These are phyloP conservation scores for Colletotrichum gigasporum DNA, from an alignment of 2,329 filamentous ascomycete genomes.

Conservation along the genomic window DNA sequence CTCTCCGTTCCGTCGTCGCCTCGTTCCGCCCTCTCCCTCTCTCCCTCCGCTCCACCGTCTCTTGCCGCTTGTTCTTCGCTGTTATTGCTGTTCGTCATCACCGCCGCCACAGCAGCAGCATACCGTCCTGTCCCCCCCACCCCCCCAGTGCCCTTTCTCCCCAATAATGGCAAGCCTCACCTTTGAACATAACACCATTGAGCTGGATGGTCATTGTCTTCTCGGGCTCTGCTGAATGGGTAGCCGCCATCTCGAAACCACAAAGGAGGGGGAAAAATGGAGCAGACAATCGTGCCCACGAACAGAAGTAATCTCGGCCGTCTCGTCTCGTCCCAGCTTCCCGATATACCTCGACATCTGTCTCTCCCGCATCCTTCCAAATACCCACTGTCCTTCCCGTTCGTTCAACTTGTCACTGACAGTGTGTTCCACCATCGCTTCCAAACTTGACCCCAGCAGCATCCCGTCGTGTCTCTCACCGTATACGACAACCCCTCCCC, in stretches of 20 bases:
- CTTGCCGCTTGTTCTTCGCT: constrained; percentile 1
- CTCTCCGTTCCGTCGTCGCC: constrained; percentile 25
- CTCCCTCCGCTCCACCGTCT: constrained; percentile 15
- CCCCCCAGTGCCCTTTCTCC: constrained; percentile 14
- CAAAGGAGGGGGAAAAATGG: constrained; percentile 19
- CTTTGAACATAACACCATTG: constrained; percentile 35
- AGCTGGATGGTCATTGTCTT: constrained; percentile 34
- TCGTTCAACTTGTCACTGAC: constrained; percentile 15
- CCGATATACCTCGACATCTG: constrained; percentile 17
- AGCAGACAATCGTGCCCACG: constrained; percentile 20
- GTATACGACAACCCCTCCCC: constrained; percentile 15
- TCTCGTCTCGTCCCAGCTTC: constrained; percentile 17
- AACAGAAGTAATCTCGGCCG: constrained; percentile 16
- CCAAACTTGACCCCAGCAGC: constrained; percentile 12
- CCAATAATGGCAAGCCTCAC: constrained; percentile 29
- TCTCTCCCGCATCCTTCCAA: constrained; percentile 12
- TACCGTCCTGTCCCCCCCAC: constrained; percentile 24
- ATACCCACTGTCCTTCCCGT: background rate
- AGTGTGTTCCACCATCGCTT: background rate
- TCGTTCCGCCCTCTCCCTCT: constrained; percentile 26
- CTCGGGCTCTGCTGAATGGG: constrained; percentile 15
- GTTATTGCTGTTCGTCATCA: constrained; percentile 4
- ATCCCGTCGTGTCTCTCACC: constrained; percentile 24
- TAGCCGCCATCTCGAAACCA: constrained; percentile 14
- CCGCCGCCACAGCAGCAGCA: background rate